phyloP scores from a whole-genome alignment of 2,329 filamentous ascomycete genomes.

The Akanthomyces uredinophilus region DNA sequence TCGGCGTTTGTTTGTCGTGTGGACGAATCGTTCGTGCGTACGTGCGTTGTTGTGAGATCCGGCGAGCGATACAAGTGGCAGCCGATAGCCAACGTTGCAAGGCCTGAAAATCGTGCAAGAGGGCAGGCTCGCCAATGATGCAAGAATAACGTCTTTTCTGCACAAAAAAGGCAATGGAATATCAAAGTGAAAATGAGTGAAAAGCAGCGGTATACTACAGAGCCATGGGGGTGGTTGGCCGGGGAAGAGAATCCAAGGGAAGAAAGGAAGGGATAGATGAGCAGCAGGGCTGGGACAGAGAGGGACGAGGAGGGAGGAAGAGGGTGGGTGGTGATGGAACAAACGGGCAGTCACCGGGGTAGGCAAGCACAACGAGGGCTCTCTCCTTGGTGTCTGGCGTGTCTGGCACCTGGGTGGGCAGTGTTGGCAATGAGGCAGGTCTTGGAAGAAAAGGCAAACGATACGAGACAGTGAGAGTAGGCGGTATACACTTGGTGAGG shows the following conservation, averaged over 20 bases:
- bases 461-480: neutral
- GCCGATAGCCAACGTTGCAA: neutral
- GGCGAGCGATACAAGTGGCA: constrained; percentile 1
- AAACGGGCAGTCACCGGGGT: constrained; percentile 1
- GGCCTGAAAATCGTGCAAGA: neutral
- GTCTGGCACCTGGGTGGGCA: too few species aligned
- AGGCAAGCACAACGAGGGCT: neutral
- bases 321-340: constrained; percentile 1
- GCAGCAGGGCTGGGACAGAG: neutral
- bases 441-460: neutral
- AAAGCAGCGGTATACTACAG: constrained; percentile 6
- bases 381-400: neutral
- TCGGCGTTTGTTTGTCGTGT: neutral
- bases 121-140: neutral
- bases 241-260: neutral
- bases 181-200: neutral
- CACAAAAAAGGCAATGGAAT: neutral
- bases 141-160: neutral
- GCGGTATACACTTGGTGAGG: neutral
- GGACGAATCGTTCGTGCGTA: neutral
- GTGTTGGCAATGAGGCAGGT: too few species aligned
- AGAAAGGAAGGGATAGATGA: neutral
- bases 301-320: neutral
- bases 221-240: neutral
- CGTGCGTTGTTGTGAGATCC: neutral